Base-by-base conservation (phyloP, 2,329 filamentous ascomycete species). In the Calonectria pseudoturangicola region DNA sequence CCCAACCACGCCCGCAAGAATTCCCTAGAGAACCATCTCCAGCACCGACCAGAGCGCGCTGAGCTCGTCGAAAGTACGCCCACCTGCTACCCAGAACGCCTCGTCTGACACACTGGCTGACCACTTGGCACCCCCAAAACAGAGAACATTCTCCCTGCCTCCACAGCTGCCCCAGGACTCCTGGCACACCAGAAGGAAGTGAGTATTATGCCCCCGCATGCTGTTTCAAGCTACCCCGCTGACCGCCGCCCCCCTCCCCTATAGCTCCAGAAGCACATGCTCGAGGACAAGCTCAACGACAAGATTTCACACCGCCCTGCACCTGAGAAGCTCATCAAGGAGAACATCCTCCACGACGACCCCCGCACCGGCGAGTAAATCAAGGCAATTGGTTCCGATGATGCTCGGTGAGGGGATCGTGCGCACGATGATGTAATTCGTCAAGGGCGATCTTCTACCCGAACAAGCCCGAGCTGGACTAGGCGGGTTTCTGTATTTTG, bases 101-200 rank as follows among this genome's bases (percentile, higher is more conserved):
- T 51, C 47, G 66, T 51, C 43, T 66, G 43, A 67, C 48, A 65
- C 30, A 54, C 64, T 71, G 78, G 69, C 79, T 81, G 71, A 80
- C 74, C 70, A 60, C 43, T 69, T 39, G 68, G 58, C 64, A 65
- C 43, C 66, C 70, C 33, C 33, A 5, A 70, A 71, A 67, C 79
- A 96, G 94, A 92, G 78, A 98, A 98, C 85, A 98, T 98, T 83
- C 92, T 98, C 30, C 94, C 94, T 30, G 91, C 92, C 69, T 93
- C 93, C 39, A 93, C 85, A 65, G 95, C 93, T 21, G 95, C 95
- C 0, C 95, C 96, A 0, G 90, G 93, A 2, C 87, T 98, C 67
- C 92, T 93, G 81, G 95, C 93, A 69, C 92, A 95, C 74, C 95
- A 97, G 84, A 93, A 91, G 81, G 94, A 98, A 83, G 88, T 89